phyloP scores from a whole-genome alignment of 345 rosid species.

The Aquilaria malaccensis region DNA sequence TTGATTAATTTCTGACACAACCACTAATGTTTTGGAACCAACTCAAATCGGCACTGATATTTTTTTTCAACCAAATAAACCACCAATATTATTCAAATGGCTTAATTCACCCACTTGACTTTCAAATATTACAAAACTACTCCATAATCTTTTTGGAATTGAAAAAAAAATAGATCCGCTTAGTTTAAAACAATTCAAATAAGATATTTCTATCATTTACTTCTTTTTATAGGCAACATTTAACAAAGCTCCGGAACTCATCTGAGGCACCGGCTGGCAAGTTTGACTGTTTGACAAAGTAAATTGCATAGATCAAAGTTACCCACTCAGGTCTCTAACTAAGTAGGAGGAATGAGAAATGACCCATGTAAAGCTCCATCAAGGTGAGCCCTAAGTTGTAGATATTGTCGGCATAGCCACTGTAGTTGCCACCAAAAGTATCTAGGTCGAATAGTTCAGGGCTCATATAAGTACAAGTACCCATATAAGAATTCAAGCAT shows the following conservation, averaged over 20 bases:
- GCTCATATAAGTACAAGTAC: slow-evolving; percentile 92
- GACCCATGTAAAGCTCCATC: slow-evolving; percentile 20
- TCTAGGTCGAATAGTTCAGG: slow-evolving; percentile 83
- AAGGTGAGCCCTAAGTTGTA: slow-evolving; percentile 22
- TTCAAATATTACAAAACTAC: too few species aligned
- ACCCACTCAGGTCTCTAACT: slow-evolving; percentile 16
- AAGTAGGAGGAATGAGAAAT: slow-evolving; percentile 13
- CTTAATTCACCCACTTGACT: too few species aligned
- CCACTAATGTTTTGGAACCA: too few species aligned
- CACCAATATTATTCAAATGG: too few species aligned
- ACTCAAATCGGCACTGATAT: too few species aligned
- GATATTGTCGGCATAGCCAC: slow-evolving; percentile 8
- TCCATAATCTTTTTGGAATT: too few species aligned
- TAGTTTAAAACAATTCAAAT: too few species aligned
- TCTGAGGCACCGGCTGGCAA: slow-evolving; percentile 12
- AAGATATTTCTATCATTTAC: slow-evolving; percentile 7
- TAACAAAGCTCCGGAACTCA: slow-evolving; percentile 14
- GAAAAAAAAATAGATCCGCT: too few species aligned
- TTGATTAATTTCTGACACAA: too few species aligned
- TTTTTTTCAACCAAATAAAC: too few species aligned
- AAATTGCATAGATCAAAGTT: slow-evolving; percentile 6
- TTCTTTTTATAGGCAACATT: slow-evolving; percentile 22
- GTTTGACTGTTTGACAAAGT: slow-evolving; percentile 8
- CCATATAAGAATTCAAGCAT: slow-evolving; percentile 84
- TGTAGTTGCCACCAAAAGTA: slow-evolving; percentile 43